A percentile compares a stretch with the other conserved stretches of the same genome.
phyloP scores from a whole-genome alignment of 805 yeast genomes.

The Candida khao-thaluensis region DNA sequence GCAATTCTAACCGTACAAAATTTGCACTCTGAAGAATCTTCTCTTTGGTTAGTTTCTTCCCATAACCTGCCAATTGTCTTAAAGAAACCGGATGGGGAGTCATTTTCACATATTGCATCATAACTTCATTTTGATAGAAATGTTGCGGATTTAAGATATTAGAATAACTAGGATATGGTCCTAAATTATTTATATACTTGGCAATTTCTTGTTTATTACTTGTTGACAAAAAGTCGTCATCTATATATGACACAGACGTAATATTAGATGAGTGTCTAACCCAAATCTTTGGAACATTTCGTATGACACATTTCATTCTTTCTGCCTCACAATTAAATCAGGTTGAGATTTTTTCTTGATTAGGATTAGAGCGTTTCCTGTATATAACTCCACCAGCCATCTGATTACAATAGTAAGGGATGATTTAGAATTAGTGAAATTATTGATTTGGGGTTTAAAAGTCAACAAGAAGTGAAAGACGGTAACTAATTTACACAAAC shows the following conservation, averaged over 20 bases:
- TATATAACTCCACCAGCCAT: constrained; percentile 6
- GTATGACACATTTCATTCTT: too few species aligned
- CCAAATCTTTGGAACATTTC: background rate
- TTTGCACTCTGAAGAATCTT: constrained; percentile 82
- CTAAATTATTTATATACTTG: constrained; percentile 27
- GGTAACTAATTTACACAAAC: too few species aligned
- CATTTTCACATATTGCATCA: constrained; percentile 60
- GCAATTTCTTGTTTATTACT: constrained; percentile 30
- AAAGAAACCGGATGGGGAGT: constrained; percentile 87
- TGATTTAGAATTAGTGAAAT: too few species aligned
- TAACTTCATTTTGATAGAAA: constrained; percentile 77
- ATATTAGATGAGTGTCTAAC: constrained; percentile 13
- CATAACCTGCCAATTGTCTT: constrained; percentile 88
- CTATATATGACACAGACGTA: constrained; percentile 30
- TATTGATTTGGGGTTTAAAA: background rate
- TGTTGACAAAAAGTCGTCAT: constrained; percentile 34
- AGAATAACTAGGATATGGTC: constrained; percentile 43
- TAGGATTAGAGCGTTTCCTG: too few species aligned
- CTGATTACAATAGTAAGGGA: constrained; percentile 6
- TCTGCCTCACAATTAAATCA: too few species aligned
- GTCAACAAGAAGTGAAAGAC: background rate
- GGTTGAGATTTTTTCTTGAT: too few species aligned
- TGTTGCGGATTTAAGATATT: constrained; percentile 59
- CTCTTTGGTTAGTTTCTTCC: constrained; percentile 70
- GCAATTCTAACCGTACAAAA: constrained; percentile 82